phyloP scores from a whole-genome alignment of 306 rosid species.

The apple (Malus domestica) region DNA sequence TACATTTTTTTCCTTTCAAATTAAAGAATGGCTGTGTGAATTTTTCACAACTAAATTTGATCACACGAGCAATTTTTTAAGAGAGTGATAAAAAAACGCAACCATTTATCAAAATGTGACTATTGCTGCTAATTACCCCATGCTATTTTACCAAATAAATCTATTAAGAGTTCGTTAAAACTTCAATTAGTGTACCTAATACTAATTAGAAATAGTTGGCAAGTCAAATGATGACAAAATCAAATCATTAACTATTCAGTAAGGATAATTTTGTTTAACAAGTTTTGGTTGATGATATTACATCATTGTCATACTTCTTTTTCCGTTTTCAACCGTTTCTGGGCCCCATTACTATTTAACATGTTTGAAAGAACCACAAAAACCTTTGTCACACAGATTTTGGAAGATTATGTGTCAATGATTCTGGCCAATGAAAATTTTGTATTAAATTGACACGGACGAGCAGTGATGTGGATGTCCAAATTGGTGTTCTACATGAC shows the following conservation, averaged over 20 bases:
- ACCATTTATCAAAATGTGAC: too few relatives aligned
- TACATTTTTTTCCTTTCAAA: too few relatives aligned
- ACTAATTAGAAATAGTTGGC: background rate
- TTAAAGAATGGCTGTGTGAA: too few relatives aligned
- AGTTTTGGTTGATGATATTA: background rate
- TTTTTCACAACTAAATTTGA: too few relatives aligned
- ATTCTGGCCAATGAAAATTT: background rate
- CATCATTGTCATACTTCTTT: background rate
- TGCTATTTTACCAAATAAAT: background rate
- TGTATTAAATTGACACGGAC: background rate
- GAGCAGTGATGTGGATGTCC: background rate
- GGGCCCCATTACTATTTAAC: background rate
- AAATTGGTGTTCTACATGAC: background rate
- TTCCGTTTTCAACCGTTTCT: constrained; percentile 6
- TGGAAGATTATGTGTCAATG: background rate
- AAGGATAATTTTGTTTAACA: background rate
- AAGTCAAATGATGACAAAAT: constrained; percentile 16
- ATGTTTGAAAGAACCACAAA: background rate
- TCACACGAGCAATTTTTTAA: too few relatives aligned
- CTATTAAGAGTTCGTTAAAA: constrained; percentile 11
- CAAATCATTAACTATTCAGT: background rate
- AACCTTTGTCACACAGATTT: background rate
- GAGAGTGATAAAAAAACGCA: too few relatives aligned
- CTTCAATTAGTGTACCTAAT: constrained; percentile 25
- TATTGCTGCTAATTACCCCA: too few relatives aligned